Conservation (phyloP, 1,284 basidiomycete species). For the Pisolithus thermaeus region DNA sequence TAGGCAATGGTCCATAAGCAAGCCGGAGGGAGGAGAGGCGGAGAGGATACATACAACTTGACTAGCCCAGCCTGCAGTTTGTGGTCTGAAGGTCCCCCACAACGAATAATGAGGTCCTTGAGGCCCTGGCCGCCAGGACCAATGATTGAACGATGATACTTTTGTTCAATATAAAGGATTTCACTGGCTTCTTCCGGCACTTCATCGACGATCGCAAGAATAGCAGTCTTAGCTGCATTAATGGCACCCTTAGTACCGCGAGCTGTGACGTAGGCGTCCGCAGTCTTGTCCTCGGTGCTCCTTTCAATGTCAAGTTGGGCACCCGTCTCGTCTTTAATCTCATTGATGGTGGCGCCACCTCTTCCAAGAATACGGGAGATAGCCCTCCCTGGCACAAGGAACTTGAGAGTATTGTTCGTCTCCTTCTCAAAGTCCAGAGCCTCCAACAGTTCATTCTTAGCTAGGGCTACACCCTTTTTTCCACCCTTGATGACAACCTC, state of each 20-base stretch:
- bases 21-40: background rate
- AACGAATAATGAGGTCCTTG: constrained; percentile 75
- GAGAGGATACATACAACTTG: constrained; percentile 63
- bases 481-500: constrained; percentile 95
- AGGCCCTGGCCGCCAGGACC: constrained; percentile 90
- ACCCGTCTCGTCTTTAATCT: constrained; percentile 90
- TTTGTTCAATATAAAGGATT: constrained; percentile 69
- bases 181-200: constrained; percentile 78
- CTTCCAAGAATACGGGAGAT: constrained; percentile 92
- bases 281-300: constrained; percentile 45
- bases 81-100: constrained; percentile 80
- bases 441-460: constrained; percentile 85
- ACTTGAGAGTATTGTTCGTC: constrained; percentile 70
- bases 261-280: constrained; percentile 65
- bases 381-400: constrained; percentile 81
- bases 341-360: constrained; percentile 86
- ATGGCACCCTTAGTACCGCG: constrained; percentile 89
- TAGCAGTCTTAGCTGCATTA: constrained; percentile 77
- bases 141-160: constrained; percentile 88
- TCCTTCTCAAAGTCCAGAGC: constrained; percentile 95
- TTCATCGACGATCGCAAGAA: constrained; percentile 80
- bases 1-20: constrained; percentile 27
- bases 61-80: constrained; percentile 82
- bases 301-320: constrained; percentile 93
- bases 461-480: constrained; percentile 88